These are phyloP conservation scores for Naganishia sp. DNA, from an alignment of 1,284 basidiomycete genomes.

Conservation along the genomic window DNA sequence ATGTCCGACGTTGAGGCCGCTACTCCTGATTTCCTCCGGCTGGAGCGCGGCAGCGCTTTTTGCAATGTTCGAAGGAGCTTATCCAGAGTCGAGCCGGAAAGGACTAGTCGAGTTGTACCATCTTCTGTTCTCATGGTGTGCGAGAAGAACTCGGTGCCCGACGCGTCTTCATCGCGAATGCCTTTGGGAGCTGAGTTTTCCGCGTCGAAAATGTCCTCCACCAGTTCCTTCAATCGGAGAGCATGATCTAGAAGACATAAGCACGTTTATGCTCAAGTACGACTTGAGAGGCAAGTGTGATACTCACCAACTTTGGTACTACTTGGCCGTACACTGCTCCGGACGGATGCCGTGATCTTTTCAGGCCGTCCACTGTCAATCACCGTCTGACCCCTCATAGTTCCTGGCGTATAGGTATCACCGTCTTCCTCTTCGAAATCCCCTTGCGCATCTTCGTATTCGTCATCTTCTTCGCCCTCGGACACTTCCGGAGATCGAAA, in stretches of 20 bases:
- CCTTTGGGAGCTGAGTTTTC: constrained; percentile 76
- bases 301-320: constrained; percentile 75
- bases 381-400: constrained; percentile 30
- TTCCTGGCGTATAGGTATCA: constrained; percentile 42
- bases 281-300: constrained; percentile 51
- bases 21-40: constrained; percentile 7
- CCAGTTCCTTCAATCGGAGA: constrained; percentile 68
- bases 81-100: constrained; percentile 63
- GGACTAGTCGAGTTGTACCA: constrained; percentile 8
- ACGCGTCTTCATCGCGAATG: constrained; percentile 60
- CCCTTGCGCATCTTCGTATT: constrained; percentile 45
- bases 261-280: constrained; percentile 12
- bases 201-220: constrained; percentile 87
- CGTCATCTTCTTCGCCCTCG: constrained; percentile 45
- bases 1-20: neutral
- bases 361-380: constrained; percentile 32
- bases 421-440: constrained; percentile 43
- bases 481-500: constrained; percentile 32
- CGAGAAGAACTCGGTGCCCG: constrained; percentile 52
- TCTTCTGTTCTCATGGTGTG: constrained; percentile 13
- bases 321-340: constrained; percentile 44
- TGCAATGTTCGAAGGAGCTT: constrained; percentile 64
- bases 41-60: constrained; percentile 50
- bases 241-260: constrained; percentile 58
- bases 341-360: constrained; percentile 5